Evolutionary conservation across 2,329 filamentous ascomycete species (phyloP), one percentile per base, ranked within the genome.

Genomic region (Plectosphaerella plurivora): DNA sequence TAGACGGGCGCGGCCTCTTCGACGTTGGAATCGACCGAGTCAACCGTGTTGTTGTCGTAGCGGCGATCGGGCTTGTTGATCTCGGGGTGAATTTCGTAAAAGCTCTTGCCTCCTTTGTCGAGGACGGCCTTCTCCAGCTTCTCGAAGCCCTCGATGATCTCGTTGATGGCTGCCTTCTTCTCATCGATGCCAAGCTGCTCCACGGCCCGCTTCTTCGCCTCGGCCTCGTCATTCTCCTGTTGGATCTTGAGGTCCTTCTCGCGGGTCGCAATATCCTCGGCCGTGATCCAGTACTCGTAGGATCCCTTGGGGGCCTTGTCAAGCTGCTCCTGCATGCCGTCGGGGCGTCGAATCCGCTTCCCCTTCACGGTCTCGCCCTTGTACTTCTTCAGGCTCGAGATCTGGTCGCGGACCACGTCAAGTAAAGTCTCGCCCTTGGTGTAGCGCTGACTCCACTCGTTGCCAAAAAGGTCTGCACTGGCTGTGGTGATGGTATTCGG

Each of bases 31-130:
- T 39, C 47, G 41, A 51, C 47, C 36, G 52, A 49, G 12, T 55
- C 53, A 22, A 52, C 51, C 7, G 57, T 47, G 16, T 3, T 9
- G 39, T 14, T 45, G 39, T 42, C 6, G 16, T 24, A 35, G 25
- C 16, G 16, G n/a, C 25, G 20, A 18, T 33, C 15, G 14, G 54
- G 53, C 2, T 62, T 60, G 24, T 69, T 63, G 52, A 76, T 66
- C 1, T 82, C 70, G 0, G 87, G 86, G 64, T 87, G 68, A 7
- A 90, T 68, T 46, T 91, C 80, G 12, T 67, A 62, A 62, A 89
- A 91, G 0, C 79, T 78, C 66, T 90, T 91, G 2, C 79, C 89
- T 1, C 80, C 83, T 53, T 76, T 81, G 4, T 69, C 65, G 2
- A 86, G 42, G 18, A 93, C 68, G 2, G 65, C 60, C 2, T 70